Conservation (phyloP, 768 basidiomycete genomes). For the Termitomyces sp. region DNA sequence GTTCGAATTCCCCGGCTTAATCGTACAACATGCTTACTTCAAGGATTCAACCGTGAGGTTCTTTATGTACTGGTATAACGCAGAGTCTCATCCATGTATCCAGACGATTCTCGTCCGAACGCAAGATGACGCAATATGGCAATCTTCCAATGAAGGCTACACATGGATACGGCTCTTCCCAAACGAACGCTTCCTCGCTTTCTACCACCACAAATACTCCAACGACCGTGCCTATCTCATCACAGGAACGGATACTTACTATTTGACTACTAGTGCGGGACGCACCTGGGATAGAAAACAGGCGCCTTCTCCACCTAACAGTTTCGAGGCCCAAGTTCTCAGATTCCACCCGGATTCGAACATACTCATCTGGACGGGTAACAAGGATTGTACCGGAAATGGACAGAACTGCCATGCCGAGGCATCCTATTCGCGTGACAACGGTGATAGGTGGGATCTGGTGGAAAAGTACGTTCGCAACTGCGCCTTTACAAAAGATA, state of each 20-base stretch:
- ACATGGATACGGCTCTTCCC: constrained; percentile 73
- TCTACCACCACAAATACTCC: constrained; percentile 83
- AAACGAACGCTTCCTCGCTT: constrained; percentile 66
- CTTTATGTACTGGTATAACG: not conserved
- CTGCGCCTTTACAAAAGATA: constrained; percentile 90
- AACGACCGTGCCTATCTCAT: constrained; percentile 88
- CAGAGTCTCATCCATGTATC: not conserved
- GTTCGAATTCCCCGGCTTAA: constrained; percentile 62
- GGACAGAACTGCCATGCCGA: constrained; percentile 63
- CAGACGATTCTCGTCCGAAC: constrained; percentile 85
- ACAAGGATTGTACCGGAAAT: constrained; percentile 52
- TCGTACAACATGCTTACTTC: constrained; percentile 85
- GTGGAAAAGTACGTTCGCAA: constrained; percentile 87
- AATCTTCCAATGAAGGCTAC: constrained; percentile 94
- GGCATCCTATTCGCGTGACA: constrained; percentile 69
- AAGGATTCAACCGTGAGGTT: constrained; percentile 60
- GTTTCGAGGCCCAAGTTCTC: constrained; percentile 70
- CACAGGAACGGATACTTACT: constrained; percentile 60
- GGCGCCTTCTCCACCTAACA: constrained; percentile 74
- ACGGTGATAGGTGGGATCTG: constrained; percentile 73
- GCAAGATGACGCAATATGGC: constrained; percentile 78
- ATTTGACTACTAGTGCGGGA: constrained; percentile 84
- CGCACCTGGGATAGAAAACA: constrained; percentile 55
- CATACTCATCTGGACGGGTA: constrained; percentile 86
- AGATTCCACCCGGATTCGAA: constrained; percentile 89